Conservation (phyloP, 2,329 filamentous ascomycete species). For the Periconia digitata region DNA sequence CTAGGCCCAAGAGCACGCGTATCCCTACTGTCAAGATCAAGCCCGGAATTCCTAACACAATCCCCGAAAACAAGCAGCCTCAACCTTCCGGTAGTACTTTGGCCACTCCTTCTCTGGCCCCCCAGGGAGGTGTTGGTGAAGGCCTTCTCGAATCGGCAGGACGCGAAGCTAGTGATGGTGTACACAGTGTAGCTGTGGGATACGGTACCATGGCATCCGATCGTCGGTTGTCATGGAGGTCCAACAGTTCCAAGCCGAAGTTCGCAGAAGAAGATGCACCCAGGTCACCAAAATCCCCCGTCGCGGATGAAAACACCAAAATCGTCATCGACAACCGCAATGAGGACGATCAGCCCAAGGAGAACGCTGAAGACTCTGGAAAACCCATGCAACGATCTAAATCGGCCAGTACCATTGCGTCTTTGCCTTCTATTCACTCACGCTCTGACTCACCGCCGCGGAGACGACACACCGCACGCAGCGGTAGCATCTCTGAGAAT, state of each 20-base stretch:
- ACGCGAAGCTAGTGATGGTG: conserved; percentile 64
- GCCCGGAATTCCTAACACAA: conserved; percentile 52
- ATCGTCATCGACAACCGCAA: conserved; percentile 20
- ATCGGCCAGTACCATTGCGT: conserved; percentile 39
- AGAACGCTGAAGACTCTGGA: conserved; percentile 1
- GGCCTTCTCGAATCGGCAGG: conserved; percentile 57
- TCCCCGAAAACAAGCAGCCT: conserved; percentile 42
- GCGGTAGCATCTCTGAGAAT: conserved; percentile 78
- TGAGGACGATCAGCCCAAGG: conserved; percentile 1
- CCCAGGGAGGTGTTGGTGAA: conserved; percentile 56
- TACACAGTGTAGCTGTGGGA: conserved; percentile 57
- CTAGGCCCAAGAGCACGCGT: conserved; percentile 61
- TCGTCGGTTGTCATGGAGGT: conserved; percentile 30
- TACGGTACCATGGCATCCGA: conserved; percentile 47
- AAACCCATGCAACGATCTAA: conserved; percentile 12
- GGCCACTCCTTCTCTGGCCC: conserved; percentile 37
- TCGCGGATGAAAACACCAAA: conserved; percentile 14
- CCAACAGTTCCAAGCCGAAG: conserved; percentile 18
- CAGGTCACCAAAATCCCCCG: conserved; percentile 25
- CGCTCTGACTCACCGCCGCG: conserved; percentile 27
- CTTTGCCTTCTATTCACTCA: conserved; percentile 28
- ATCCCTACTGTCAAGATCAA: conserved; percentile 68
- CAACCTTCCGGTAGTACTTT: conserved; percentile 20
- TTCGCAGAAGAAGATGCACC: conserved; percentile 13
- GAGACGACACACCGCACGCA: conserved; percentile 59